A percentile compares a stretch with the other conserved stretches of the same genome.
These are phyloP conservation scores for Gnomoniopsis sp. DNA, from an alignment of 2,329 filamentous ascomycete genomes.

Conservation along the genomic window DNA sequence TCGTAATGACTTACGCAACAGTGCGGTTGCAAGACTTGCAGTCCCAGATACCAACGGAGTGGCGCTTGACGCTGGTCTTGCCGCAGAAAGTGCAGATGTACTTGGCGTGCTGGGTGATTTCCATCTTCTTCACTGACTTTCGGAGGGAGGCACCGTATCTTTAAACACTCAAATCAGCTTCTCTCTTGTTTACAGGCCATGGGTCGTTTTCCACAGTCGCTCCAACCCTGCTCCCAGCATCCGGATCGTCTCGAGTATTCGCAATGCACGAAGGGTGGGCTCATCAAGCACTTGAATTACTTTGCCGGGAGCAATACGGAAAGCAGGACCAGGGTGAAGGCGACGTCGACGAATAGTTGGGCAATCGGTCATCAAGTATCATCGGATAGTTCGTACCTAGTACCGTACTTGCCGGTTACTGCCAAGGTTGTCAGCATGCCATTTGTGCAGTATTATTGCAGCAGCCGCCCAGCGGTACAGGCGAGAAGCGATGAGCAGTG, in stretches of 20 bases:
- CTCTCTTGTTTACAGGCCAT: background rate
- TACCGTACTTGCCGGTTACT: constrained; percentile 98
- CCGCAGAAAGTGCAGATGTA: constrained; percentile 99
- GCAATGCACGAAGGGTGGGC: background rate
- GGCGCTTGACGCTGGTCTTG: constrained; percentile 89
- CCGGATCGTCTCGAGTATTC: background rate
- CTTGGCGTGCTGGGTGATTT: constrained; percentile 96
- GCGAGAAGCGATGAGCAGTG: background rate
- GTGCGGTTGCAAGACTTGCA: constrained; percentile 57
- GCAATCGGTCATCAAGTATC: constrained; percentile 7
- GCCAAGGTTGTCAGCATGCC: constrained; percentile 49
- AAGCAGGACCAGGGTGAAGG: background rate
- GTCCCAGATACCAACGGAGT: constrained; percentile 93
- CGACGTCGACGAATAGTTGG: background rate
- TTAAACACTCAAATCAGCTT: constrained; percentile 27
- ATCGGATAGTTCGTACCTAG: constrained; percentile 64
- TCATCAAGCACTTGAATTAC: background rate
- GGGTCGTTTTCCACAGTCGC: background rate
- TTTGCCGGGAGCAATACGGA: background rate
- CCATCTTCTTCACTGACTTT: constrained; percentile 99
- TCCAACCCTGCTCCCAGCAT: background rate
- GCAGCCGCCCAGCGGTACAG: background rate
- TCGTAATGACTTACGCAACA: constrained; percentile 74
- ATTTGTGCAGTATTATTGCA: background rate
- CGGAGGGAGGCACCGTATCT: constrained; percentile 99